Evolutionary conservation across 2,329 filamentous ascomycete species (phyloP).

Genomic region (Dactylellina cionopaga): DNA sequence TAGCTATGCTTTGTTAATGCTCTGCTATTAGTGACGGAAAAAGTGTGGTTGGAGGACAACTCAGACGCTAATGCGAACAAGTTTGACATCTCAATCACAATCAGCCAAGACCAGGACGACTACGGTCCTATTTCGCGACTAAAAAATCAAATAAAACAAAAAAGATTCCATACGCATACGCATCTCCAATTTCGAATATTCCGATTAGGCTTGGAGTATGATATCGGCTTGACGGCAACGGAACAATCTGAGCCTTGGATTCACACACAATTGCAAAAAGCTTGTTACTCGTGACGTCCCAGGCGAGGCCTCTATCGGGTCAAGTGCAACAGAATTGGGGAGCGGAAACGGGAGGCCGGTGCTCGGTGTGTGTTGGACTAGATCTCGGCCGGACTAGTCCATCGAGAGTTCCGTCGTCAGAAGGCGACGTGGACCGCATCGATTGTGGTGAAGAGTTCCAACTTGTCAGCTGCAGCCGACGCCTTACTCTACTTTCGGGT

Average conservation of each 20-base stretch:
- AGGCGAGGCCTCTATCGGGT: not conserved
- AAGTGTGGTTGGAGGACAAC: constrained; percentile 39
- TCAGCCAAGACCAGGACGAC: too few species aligned
- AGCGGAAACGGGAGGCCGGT: not conserved
- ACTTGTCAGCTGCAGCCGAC: constrained; percentile 46
- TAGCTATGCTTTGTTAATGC: not conserved
- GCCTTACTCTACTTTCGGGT: constrained; percentile 11
- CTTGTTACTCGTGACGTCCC: not conserved
- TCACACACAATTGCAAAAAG: not conserved
- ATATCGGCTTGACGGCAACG: constrained; percentile 26
- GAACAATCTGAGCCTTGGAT: not conserved
- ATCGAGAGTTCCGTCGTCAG: constrained; percentile 32
- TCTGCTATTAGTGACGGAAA: constrained; percentile 8
- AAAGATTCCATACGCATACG: too few species aligned
- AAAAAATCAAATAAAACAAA: not conserved
- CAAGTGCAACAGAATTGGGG: not conserved
- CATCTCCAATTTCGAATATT: too few species aligned
- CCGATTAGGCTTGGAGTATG: constrained; percentile 9
- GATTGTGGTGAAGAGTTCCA: constrained; percentile 19
- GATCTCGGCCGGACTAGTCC: not conserved
- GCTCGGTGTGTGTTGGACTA: not conserved
- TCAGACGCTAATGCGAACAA: constrained; percentile 52
- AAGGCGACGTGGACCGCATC: constrained; percentile 47
- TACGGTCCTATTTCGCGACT: constrained; percentile 1
- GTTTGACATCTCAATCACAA: constrained; percentile 24